Evolutionary conservation across 2,329 filamentous ascomycete species (phyloP).

Genomic region (Periconia sp.): DNA sequence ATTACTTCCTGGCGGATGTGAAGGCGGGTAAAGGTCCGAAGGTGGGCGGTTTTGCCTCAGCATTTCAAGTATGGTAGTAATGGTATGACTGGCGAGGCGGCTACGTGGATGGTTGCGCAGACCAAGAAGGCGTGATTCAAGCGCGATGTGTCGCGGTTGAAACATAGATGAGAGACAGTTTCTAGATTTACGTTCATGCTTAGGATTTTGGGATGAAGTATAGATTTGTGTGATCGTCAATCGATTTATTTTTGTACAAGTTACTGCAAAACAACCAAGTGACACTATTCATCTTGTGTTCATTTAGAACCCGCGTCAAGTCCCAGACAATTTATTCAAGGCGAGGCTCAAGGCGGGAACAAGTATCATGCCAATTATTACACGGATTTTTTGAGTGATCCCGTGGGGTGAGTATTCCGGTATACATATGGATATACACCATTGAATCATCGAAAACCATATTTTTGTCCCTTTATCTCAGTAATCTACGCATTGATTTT

Average conservation of each 20-base stretch:
- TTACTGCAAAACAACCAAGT: no score
- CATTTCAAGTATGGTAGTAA: slow-evolving; percentile 14
- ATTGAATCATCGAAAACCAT: no score
- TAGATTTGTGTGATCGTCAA: no score
- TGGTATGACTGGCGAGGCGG: slow-evolving; percentile 6
- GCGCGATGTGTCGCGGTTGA: no score
- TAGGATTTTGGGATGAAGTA: background rate
- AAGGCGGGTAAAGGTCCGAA: slow-evolving; percentile 6
- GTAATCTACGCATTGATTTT: no score
- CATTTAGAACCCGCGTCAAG: slow-evolving; percentile 14
- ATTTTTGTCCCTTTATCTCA: no score
- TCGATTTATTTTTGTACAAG: no score
- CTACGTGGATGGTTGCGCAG: slow-evolving; percentile 1
- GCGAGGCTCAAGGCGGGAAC: slow-evolving; percentile 22
- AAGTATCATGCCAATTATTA: slow-evolving; percentile 31
- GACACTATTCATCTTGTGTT: slow-evolving; percentile 20
- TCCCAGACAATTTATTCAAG: slow-evolving; percentile 23
- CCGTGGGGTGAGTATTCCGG: slow-evolving; percentile 20
- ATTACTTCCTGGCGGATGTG: slow-evolving; percentile 7
- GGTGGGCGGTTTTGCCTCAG: slow-evolving; percentile 11
- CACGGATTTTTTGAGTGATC: slow-evolving; percentile 29
- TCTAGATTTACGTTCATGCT: background rate
- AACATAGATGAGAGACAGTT: background rate
- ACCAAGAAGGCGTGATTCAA: background rate
- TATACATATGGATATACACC: no score